A percentile compares a stretch with the other conserved stretches of the same genome.
Conservation (phyloP, 2,329 filamentous ascomycete genomes). For the Botrytis paeoniae region DNA sequence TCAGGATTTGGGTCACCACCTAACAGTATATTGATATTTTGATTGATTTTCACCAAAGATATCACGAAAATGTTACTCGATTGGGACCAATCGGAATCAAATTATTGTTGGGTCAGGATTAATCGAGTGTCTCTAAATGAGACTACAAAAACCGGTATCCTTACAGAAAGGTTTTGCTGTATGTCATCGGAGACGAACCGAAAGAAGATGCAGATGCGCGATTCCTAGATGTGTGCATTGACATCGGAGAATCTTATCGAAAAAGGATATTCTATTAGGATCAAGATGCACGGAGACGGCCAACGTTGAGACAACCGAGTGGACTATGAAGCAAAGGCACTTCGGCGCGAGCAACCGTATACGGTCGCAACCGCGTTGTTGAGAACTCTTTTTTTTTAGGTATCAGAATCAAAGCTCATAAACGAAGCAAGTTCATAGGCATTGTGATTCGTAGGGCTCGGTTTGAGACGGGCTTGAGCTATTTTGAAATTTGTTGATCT, state of each 20-base stretch:
- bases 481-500: conserved; percentile 5
- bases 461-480: not conserved
- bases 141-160: no score
- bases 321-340: not conserved
- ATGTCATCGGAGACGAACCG: conserved; percentile 15
- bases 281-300: not conserved
- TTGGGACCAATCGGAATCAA: no score
- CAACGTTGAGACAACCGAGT: not conserved
- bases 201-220: conserved; percentile 17
- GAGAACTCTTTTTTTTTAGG: not conserved
- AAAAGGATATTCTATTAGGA: not conserved
- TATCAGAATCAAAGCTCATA: not conserved
- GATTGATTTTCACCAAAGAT: no score
- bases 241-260: not conserved
- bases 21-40: no score
- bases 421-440: not conserved
- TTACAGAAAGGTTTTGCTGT: no score
- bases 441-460: not conserved
- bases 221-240: not conserved
- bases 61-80: no score
- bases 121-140: no score
- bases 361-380: conserved; percentile 8
- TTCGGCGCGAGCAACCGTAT: conserved; percentile 6
- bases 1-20: no score
- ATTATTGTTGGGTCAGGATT: no score